A percentile compares a stretch with the other conserved stretches of the same genome.
phyloP scores from a whole-genome alignment of 2,329 filamentous ascomycete genomes.

The Ophiostoma australiae region DNA sequence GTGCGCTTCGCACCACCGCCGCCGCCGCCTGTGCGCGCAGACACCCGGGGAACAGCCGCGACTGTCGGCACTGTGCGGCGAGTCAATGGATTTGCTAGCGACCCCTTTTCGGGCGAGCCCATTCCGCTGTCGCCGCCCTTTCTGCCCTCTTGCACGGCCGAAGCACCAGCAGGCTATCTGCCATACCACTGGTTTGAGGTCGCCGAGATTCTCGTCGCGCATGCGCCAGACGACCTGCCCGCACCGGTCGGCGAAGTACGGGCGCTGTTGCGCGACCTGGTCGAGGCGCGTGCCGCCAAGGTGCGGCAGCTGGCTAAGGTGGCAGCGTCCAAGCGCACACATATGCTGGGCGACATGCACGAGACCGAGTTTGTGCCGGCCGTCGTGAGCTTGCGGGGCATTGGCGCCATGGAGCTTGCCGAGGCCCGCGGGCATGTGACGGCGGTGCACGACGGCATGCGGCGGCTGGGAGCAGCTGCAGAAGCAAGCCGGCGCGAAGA shows the following conservation, averaged over 20 bases:
- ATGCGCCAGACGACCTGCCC: slow-evolving; percentile 75
- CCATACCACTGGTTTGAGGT: slow-evolving; percentile 97
- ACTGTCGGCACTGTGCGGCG: slow-evolving; percentile 30
- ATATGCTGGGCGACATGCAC: slow-evolving; percentile 33
- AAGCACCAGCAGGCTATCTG: slow-evolving; percentile 62
- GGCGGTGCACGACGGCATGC: slow-evolving; percentile 80
- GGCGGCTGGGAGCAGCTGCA: slow-evolving; percentile 74
- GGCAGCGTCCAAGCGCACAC: slow-evolving; percentile 4
- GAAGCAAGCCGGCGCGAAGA: slow-evolving; percentile 74
- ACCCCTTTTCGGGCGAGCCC: slow-evolving; percentile 19
- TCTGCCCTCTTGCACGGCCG: slow-evolving; percentile 65
- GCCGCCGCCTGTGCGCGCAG: slow-evolving; percentile 53
- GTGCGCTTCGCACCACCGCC: slow-evolving; percentile 74
- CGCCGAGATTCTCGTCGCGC: slow-evolving; percentile 78
- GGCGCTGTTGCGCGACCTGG: slow-evolving; percentile 69
- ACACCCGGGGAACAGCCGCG: slow-evolving; percentile 29
- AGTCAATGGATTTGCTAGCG: slow-evolving; percentile 28
- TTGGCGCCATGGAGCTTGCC: slow-evolving; percentile 88
- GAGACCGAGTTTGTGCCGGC: slow-evolving; percentile 14
- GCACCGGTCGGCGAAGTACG: slow-evolving; percentile 66
- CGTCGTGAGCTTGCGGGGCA: slow-evolving; percentile 63
- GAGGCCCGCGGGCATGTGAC: slow-evolving; percentile 80
- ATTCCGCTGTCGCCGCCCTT: slow-evolving; percentile 65
- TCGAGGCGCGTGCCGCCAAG: slow-evolving; percentile 86
- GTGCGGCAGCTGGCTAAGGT: slow-evolving; percentile 59